A percentile compares a stretch with the other conserved stretches of the same genome.
Conservation (phyloP, 2,329 filamentous ascomycete species). For the Cytospora paraplurivora region DNA sequence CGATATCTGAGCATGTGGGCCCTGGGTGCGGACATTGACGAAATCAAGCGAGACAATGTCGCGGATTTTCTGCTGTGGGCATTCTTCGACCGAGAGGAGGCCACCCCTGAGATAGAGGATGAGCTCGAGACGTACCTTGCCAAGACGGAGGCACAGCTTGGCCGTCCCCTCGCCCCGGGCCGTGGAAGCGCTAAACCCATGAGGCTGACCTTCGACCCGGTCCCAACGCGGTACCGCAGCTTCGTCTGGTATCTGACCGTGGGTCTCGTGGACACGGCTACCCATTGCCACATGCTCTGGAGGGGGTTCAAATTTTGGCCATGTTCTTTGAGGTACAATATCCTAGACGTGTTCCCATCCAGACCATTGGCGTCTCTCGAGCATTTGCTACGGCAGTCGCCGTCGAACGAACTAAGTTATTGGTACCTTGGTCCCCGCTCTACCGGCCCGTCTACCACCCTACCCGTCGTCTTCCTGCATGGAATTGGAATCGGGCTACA, state of each 20-base stretch:
- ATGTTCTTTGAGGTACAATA: constrained; percentile 36
- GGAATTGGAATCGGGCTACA: constrained; percentile 30
- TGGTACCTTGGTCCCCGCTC: constrained; percentile 20
- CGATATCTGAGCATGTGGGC: constrained; percentile 67
- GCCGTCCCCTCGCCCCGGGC: constrained; percentile 54
- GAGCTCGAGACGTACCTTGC: constrained; percentile 53
- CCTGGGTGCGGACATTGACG: constrained; percentile 55
- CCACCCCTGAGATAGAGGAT: constrained; percentile 36
- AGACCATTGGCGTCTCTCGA: constrained; percentile 47
- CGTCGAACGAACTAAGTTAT: constrained; percentile 28
- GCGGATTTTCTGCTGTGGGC: constrained; percentile 69
- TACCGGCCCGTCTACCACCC: constrained; percentile 14
- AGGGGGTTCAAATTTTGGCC: constrained; percentile 57
- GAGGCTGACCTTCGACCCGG: constrained; percentile 66
- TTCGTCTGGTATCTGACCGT: constrained; percentile 65
- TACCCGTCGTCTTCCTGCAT: constrained; percentile 30
- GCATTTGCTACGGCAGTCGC: constrained; percentile 1
- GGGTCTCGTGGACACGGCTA: constrained; percentile 56
- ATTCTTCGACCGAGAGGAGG: constrained; percentile 54
- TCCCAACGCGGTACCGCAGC: constrained; percentile 62
- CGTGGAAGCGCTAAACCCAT: constrained; percentile 58
- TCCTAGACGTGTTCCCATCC: constrained; percentile 54
- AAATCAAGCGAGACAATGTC: constrained; percentile 68
- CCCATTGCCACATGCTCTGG: constrained; percentile 48
- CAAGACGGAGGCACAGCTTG: constrained; percentile 56